A percentile compares a stretch with the other conserved stretches of the same genome.
phyloP scores from a whole-genome alignment of 495 filamentous ascomycete species.

The Daldinia caldariorum region DNA sequence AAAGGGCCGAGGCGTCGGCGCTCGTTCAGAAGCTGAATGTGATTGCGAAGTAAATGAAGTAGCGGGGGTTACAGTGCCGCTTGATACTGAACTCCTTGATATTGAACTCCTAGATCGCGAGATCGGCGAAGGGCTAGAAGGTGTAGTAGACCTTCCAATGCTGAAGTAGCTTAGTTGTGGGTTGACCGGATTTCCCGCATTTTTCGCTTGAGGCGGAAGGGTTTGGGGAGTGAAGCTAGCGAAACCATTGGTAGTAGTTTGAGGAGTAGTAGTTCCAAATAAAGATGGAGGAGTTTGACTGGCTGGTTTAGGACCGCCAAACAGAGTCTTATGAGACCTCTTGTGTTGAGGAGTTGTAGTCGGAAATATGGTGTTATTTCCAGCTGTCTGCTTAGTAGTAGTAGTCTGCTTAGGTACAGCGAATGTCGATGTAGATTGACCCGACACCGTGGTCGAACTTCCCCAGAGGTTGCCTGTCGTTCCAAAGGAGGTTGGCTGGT shows the following conservation, averaged over 20 bases:
- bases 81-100: constrained; percentile 1
- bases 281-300: neutral
- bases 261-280: constrained; percentile 11
- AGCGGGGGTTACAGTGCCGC: neutral
- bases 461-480: neutral
- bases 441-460: neutral
- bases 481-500: neutral
- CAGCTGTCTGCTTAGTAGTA: neutral
- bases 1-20: neutral
- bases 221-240: neutral
- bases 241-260: neutral
- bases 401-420: neutral
- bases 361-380: constrained; percentile 5
- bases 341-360: neutral
- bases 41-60: neutral
- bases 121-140: constrained; percentile 17
- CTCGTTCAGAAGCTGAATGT: neutral
- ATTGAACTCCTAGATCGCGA: constrained; percentile 13
- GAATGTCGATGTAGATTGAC: neutral
- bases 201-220: neutral
- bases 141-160: constrained; percentile 1
- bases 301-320: neutral
- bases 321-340: neutral
- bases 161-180: constrained; percentile 11
- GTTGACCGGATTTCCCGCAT: neutral